These are phyloP conservation scores for Basipetospora chlamydospora DNA, from an alignment of 2,329 filamentous ascomycete species.

Conservation along the genomic window DNA sequence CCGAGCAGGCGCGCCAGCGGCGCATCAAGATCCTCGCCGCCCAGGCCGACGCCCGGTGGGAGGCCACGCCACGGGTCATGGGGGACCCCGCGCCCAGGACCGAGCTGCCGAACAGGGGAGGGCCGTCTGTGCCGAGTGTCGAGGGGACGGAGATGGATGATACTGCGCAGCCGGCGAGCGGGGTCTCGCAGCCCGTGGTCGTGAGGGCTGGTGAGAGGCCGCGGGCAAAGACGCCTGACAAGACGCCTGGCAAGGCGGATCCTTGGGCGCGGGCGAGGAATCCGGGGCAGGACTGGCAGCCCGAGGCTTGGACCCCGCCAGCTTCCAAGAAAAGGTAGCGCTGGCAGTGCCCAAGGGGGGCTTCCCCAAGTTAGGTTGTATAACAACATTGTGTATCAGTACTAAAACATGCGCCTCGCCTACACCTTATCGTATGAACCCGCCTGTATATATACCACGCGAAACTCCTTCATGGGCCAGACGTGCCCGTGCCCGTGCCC, in stretches of 20 bases:
- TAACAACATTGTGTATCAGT: too few relatives aligned
- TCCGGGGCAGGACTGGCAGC: slow-evolving; percentile 54
- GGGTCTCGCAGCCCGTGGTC: slow-evolving; percentile 2
- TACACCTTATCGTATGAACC: too few relatives aligned
- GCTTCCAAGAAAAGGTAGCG: too few relatives aligned
- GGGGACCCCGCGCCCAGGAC: slow-evolving; percentile 22
- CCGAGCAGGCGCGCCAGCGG: slow-evolving; percentile 36
- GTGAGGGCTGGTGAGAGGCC: slow-evolving; percentile 5
- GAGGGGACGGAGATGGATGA: slow-evolving; percentile 3
- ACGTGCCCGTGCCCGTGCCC: too few relatives aligned
- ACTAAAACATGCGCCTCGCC: too few relatives aligned
- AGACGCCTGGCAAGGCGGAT: slow-evolving; percentile 26
- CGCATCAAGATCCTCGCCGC: slow-evolving; percentile 42
- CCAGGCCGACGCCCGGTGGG: slow-evolving; percentile 49
- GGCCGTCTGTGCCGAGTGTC: slow-evolving; percentile 6
- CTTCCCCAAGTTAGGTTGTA: too few relatives aligned
- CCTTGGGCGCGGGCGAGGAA: slow-evolving; percentile 44
- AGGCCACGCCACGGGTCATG: slow-evolving; percentile 35
- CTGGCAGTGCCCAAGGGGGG: too few relatives aligned
- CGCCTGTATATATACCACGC: too few relatives aligned
- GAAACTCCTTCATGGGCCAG: too few relatives aligned
- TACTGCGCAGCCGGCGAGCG: slow-evolving; percentile 1
- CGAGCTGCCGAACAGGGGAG: slow-evolving; percentile 8
- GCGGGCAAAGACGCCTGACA: slow-evolving; percentile 7
- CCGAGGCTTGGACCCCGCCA: slow-evolving; percentile 46